Base-by-base conservation (phyloP, 2,329 filamentous ascomycete species). In the Aureobasidium vineae region DNA sequence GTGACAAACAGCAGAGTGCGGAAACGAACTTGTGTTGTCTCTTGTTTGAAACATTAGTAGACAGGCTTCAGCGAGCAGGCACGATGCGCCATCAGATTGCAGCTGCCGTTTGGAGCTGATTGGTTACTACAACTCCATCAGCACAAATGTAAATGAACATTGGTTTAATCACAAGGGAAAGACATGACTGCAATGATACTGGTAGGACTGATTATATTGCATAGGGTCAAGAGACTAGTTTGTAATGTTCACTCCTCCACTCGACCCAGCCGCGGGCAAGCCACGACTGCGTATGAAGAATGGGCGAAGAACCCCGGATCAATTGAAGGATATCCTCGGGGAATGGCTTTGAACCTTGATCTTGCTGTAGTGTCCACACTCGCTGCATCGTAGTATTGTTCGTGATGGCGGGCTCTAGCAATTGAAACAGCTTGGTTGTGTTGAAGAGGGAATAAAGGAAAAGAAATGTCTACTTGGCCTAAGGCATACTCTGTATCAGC, bases 301-400 rank as follows among this genome's bases (percentile, higher is more conserved):
- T 45, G 45, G 59, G 49, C 49, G 21, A 23, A 60, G 47, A 36
- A 60, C 43, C 53, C 43, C 53, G 43, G 54, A 13, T 60, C 45
- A 19, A 31, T 16, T 49, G 43, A 66, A 49, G 40, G 53, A 31
- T 11, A 43, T 49, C 23, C 23, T 36, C 21, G 36, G 26, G 33
- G 67, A 8, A 16, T n/a, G 40, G 70, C 75, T 31, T 31, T 31
- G 7, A 31, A 31, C 28, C 28, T 68, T 69, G 69, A 21, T 78
- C 71, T 79, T 70, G 77, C 77, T 77, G 76, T 75, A 71, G 73
- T 79, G 77, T 79, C 76, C 76, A 79, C 77, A 79, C 77, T 78
- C 72, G 73, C 53, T 71, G 72, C 70, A 75, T 70, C 76, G 74
- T 76, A 68, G 70, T 31, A 57, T 57, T 63, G 70, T 73, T 73